Evolutionary conservation across 106 monocot species (phyloP).

Genomic region (Dendrobium huoshanense): DNA sequence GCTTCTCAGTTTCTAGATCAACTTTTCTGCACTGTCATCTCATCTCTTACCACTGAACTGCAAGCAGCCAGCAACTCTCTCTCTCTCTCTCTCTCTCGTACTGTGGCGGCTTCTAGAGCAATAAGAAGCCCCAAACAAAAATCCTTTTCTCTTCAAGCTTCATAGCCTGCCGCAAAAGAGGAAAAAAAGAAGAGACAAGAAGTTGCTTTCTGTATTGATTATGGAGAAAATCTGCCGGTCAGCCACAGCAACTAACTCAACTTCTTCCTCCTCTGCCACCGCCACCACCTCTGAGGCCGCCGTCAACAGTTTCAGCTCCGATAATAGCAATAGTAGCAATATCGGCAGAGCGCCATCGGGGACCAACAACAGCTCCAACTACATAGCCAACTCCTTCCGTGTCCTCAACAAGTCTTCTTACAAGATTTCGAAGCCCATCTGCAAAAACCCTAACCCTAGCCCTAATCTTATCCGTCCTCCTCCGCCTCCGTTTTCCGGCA

Average conservation of each 20-base stretch:
- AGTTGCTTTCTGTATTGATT: not conserved
- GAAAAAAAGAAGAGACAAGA: not conserved
- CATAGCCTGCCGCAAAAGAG: not conserved
- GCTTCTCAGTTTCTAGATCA: not conserved
- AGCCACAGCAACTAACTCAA: not conserved
- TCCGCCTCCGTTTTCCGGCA: slow-evolving; percentile 3
- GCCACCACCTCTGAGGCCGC: not conserved
- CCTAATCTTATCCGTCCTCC: not conserved
- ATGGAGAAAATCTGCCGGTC: slow-evolving; percentile 26
- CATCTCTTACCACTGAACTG: not conserved
- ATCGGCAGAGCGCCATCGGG: not conserved
- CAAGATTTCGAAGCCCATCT: slow-evolving; percentile 64
- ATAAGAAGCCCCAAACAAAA: not conserved
- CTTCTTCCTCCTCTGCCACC: slow-evolving; percentile 5
- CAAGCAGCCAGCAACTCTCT: not conserved
- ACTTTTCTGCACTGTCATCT: not conserved
- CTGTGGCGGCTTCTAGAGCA: slow-evolving; percentile 1
- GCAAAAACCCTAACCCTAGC: slow-evolving; percentile 13
- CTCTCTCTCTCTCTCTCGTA: not conserved
- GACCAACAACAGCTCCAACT: not conserved
- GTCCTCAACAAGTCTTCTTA: slow-evolving; percentile 59
- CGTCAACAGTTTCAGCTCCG: slow-evolving; percentile 4
- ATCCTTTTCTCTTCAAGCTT: not conserved
- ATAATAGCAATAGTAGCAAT: not conserved
- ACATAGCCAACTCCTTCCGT: slow-evolving; percentile 22